Base-by-base conservation (phyloP, 2,329 filamentous ascomycete genomes). In the Claviceps humidiphila region DNA sequence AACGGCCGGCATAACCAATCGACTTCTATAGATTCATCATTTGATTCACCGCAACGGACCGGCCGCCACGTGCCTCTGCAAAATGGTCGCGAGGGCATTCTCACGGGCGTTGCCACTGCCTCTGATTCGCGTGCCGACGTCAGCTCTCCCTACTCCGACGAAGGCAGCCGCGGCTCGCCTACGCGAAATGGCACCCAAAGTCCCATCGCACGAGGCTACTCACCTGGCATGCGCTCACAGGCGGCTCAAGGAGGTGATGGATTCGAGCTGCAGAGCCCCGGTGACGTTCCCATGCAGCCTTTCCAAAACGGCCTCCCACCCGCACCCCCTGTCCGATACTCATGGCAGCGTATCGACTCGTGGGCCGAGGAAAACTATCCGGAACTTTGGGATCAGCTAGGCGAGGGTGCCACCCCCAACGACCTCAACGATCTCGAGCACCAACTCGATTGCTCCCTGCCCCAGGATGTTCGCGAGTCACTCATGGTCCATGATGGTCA, bases 351-450 rank as follows among this genome's bases (percentile, higher is more conserved):
- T 68, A 96, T 98, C 64, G 91, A 97, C 66, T 76, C 78, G 42
- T 98, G 93, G 93, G 79, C 87, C 52, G 93, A 97, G 63, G 87
- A 93, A 56, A 88, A 97, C 70, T 98, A 96, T 68, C 86, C 88
- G 54, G 93, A 98, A 69, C 80, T 98, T 34, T 93, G 76, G 61
- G 93, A 98, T 69, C 90, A 98, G 67, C 74, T 98, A 38, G 87
- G 91, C 66, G 90, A 95, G 68, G 89, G 88, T 34, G 89, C 86
- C 64, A 97, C 93, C 5, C 77, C 81, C 63, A 98, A 98, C 70
- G 93, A 98, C 64, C 75, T 98, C 64, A 97, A 96, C 68, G 93
- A 97, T 69, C 74, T 98, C 51, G 93, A 98, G 71, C 89, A 97
- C 68, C 86, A 95, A 67, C 77, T 98, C 49, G 91, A 98, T 67